Conservation (phyloP, 2,329 filamentous ascomycete species). For the Aspergillus sp. region DNA sequence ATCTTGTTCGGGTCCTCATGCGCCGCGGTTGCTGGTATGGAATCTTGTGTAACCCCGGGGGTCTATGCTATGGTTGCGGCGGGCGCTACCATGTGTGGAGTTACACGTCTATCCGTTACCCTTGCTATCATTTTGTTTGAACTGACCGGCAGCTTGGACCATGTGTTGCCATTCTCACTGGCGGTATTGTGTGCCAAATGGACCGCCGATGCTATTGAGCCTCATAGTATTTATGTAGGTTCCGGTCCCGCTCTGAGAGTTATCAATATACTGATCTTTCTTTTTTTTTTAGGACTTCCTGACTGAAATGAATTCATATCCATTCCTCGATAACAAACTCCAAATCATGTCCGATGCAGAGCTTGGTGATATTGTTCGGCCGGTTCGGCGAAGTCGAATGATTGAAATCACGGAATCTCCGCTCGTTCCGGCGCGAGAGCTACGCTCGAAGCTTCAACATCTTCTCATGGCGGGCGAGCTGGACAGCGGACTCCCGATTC, state of each 20-base stretch:
- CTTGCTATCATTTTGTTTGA: constrained; percentile 95
- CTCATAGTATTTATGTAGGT: constrained; percentile 83
- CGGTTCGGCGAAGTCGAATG: constrained; percentile 69
- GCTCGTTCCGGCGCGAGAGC: constrained; percentile 70
- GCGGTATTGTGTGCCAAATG: constrained; percentile 95
- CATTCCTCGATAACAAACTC: constrained; percentile 94
- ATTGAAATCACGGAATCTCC: constrained; percentile 88
- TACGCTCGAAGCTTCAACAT: constrained; percentile 77
- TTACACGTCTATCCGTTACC: constrained; percentile 89
- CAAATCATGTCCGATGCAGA: constrained; percentile 88
- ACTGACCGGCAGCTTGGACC: constrained; percentile 89
- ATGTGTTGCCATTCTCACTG: constrained; percentile 91
- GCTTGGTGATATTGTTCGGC: constrained; percentile 80
- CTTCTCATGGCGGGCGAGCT: constrained; percentile 85
- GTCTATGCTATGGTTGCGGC: constrained; percentile 94
- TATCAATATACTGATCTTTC: constrained; percentile 17
- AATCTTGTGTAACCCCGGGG: constrained; percentile 90
- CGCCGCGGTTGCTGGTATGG: constrained; percentile 63
- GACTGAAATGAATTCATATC: constrained; percentile 96
- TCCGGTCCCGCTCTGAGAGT: not conserved
- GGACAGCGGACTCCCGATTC: constrained; percentile 85
- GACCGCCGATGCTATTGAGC: constrained; percentile 94
- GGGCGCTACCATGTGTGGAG: constrained; percentile 96
- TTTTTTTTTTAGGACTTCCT: constrained; percentile 70
- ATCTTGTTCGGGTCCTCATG: constrained; percentile 71